Evolutionary conservation across 371 early-diverging fungal species (phyloP), one percentile per base, ranked within the genome.

Genomic region (Mortierella polycephala): DNA sequence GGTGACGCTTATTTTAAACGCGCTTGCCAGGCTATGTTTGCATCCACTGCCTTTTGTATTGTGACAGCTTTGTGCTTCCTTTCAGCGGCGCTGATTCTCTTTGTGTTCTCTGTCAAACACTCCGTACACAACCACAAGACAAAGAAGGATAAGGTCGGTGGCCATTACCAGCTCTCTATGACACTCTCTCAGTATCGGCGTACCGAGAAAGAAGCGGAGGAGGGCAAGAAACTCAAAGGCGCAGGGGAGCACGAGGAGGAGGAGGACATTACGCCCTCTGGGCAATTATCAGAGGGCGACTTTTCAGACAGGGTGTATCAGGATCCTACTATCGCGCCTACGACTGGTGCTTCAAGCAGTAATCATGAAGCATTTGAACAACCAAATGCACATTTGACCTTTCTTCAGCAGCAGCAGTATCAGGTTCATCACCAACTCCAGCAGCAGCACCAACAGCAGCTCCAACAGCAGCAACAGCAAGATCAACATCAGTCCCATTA

Each of bases 221-320:
- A 72, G 39, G 62, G 47, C 46, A 72, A 67, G 58, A 57, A 20
- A 12, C 54, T 72, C 7, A 72, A 72, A 37, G 73, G 73, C 13
- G 73, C 73, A 53, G 73, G 73, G 44, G 73, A 72, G 18, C 73
- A 72, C 30, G 73, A 72, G 50, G 73, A 72, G 13, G 73, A 72
- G 13, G 59, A 52, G 7, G 44, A 53, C 4, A 30, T 30, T 30
- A 4, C 30, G 4, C 30, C 30, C 30, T 30, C 30, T 30, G 11
- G 52, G 58, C 1, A 44, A 37, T 37, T 16, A 23, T 37, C 57
- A 2, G 69, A 69, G 6, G 73, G 62, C 14, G 53, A 53, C 46
- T 72, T 72, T 47, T 67, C 73, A 13, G 67, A 67, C 3, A 72
- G 47, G 39, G 73, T 72, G 21, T 72, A 72, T 42, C 53, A 39